Evolutionary conservation across 2,329 filamentous ascomycete species (phyloP).

Genomic region (Talaromyces sp.): DNA sequence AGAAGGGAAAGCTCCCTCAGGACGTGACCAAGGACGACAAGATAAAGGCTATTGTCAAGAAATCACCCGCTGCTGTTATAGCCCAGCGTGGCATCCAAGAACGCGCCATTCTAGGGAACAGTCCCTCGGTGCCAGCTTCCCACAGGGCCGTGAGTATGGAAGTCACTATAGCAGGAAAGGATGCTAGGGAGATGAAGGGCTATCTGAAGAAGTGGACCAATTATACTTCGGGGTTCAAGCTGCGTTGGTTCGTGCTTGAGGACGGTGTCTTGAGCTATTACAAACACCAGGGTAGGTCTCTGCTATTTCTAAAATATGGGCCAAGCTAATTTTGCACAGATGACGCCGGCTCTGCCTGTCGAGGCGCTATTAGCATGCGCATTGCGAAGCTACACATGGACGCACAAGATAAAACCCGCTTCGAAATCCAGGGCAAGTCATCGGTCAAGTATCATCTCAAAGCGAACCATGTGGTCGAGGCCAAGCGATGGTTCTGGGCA

Average conservation of each 20-base stretch:
- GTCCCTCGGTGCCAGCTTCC: conserved; percentile 49
- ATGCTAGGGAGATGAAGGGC: conserved; percentile 94
- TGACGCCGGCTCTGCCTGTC: conserved; percentile 90
- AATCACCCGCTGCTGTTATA: conserved; percentile 86
- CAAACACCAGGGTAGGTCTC: conserved; percentile 71
- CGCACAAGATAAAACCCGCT: conserved; percentile 92
- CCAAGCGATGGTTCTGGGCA: conserved; percentile 98
- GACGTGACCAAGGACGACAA: conserved; percentile 94
- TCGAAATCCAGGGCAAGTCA: conserved; percentile 96
- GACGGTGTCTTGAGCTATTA: conserved; percentile 98
- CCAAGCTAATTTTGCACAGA: conserved; percentile 46
- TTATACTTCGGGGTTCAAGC: conserved; percentile 92
- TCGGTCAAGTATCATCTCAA: conserved; percentile 98
- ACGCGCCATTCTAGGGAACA: conserved; percentile 86
- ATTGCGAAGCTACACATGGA: conserved; percentile 96
- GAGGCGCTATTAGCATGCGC: conserved; percentile 97
- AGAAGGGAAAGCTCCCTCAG: conserved; percentile 91
- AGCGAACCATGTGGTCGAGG: conserved; percentile 95
- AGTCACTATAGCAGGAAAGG: conserved; percentile 63
- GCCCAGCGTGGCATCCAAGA: conserved; percentile 95
- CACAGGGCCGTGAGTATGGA: conserved; percentile 41
- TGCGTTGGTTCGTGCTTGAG: conserved; percentile 96
- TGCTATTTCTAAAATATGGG: not conserved
- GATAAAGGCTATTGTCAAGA: conserved; percentile 83
- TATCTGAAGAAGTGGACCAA: conserved; percentile 99